Percentiles rank a stretch among this genome's conserved stretches.
phyloP scores from a whole-genome alignment of 192 early-diverging fungal genomes.

The Paraglomus brasilianum region DNA sequence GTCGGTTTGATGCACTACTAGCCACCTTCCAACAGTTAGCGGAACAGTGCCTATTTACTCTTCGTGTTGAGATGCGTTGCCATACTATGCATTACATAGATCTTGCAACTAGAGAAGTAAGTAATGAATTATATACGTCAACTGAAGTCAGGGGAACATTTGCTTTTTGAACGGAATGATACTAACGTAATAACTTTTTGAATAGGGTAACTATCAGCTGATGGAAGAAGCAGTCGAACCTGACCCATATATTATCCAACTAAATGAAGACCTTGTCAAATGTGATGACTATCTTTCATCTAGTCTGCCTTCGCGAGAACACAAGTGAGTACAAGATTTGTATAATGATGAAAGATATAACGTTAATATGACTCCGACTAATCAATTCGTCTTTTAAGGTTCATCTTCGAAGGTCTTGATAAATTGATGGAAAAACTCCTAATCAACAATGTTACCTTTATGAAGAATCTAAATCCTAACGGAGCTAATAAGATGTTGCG shows the following conservation, averaged over 20 bases:
- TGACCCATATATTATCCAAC: constrained; percentile 80
- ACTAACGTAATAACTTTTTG: not conserved
- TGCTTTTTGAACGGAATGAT: not conserved
- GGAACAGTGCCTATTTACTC: constrained; percentile 74
- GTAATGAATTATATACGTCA: not conserved
- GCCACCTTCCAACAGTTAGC: constrained; percentile 72
- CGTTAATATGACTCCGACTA: not conserved
- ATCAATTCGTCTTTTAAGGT: constrained; percentile 40
- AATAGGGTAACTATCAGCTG: constrained; percentile 74
- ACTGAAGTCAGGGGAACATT: no score
- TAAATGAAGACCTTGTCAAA: constrained; percentile 77
- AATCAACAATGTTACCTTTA: constrained; percentile 62
- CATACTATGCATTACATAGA: constrained; percentile 88
- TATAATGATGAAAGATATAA: not conserved
- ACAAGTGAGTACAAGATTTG: constrained; percentile 46
- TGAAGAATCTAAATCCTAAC: constrained; percentile 64
- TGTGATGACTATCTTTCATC: constrained; percentile 70
- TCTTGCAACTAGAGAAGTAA: constrained; percentile 83
- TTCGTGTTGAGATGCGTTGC: constrained; percentile 81
- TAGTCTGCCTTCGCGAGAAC: constrained; percentile 60
- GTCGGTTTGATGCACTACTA: constrained; percentile 52
- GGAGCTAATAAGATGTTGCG: constrained; percentile 78
- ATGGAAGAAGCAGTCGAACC: constrained; percentile 80
- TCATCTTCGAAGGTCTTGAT: constrained; percentile 83
- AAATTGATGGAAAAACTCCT: constrained; percentile 71